Evolutionary conservation across 345 rosid species (phyloP).

Genomic region (Luvunga scandens): DNA sequence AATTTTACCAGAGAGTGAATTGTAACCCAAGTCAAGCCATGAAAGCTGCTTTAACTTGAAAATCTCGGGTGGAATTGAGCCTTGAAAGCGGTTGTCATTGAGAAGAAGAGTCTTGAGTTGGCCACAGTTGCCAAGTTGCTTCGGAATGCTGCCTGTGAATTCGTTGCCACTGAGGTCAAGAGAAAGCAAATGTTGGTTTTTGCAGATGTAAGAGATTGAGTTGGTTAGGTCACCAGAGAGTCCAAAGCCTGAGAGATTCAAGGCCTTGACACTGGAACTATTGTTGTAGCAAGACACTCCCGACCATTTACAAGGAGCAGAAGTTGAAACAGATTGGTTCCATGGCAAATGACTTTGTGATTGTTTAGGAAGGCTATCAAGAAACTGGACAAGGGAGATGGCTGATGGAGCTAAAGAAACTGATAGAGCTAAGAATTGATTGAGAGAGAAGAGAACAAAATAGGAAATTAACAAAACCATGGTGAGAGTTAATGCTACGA

Average conservation of each 20-base stretch:
- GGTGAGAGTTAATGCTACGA: not conserved
- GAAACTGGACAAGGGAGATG: slow-evolving; percentile 30
- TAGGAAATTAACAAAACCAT: slow-evolving; percentile 16
- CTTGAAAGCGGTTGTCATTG: slow-evolving; percentile 27
- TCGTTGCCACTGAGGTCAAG: slow-evolving; percentile 43
- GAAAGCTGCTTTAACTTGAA: slow-evolving; percentile 26
- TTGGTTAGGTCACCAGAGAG: slow-evolving; percentile 31
- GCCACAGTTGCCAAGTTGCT: slow-evolving; percentile 28
- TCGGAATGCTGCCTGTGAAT: slow-evolving; percentile 34
- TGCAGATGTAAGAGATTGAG: slow-evolving; percentile 33
- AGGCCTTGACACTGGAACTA: slow-evolving; percentile 27
- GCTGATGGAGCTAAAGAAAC: slow-evolving; percentile 22
- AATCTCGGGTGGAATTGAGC: slow-evolving; percentile 30
- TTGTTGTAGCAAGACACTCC: slow-evolving; percentile 38
- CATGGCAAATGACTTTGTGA: slow-evolving; percentile 34
- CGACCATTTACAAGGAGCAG: slow-evolving; percentile 32
- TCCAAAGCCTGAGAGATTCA: slow-evolving; percentile 33
- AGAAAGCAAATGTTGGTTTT: slow-evolving; percentile 21
- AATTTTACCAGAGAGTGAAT: slow-evolving; percentile 32
- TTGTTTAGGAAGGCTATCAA: slow-evolving; percentile 27
- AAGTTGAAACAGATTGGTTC: slow-evolving; percentile 24
- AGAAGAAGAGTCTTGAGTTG: slow-evolving; percentile 29
- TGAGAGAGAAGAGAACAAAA: slow-evolving; percentile 14
- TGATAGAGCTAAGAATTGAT: slow-evolving; percentile 12
- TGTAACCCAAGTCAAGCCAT: slow-evolving; percentile 29